Conservation (phyloP, 2,329 filamentous ascomycete species). For the Cercospora sesami region DNA sequence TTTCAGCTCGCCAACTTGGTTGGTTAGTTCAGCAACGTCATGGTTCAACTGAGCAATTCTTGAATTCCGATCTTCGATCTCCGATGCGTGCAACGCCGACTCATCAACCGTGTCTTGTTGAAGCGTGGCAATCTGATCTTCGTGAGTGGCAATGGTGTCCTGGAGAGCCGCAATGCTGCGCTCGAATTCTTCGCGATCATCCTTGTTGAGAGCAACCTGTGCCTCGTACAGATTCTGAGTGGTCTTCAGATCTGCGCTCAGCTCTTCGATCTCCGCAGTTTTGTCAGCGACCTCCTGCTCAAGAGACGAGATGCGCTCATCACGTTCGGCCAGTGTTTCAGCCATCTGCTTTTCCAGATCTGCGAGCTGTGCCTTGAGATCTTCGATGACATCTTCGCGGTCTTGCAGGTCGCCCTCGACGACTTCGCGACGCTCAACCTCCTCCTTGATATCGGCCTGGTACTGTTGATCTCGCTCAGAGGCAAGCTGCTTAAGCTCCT, state of each 20-base stretch:
- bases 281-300: conserved; percentile 31
- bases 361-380: conserved; percentile 41
- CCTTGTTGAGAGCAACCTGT: conserved; percentile 19
- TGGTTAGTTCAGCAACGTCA: conserved; percentile 25
- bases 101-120: conserved; percentile 30
- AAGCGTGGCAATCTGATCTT: conserved; percentile 31
- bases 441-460: conserved; percentile 42
- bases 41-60: conserved; percentile 37
- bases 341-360: conserved; percentile 36
- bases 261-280: conserved; percentile 31
- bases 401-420: conserved; percentile 42
- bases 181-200: conserved; percentile 32
- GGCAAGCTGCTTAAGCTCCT: conserved; percentile 41
- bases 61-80: conserved; percentile 39
- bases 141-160: conserved; percentile 29
- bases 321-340: conserved; percentile 33
- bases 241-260: conserved; percentile 31
- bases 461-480: conserved; percentile 44
- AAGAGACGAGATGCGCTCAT: conserved; percentile 35
- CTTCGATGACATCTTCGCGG: conserved; percentile 39
- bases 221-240: conserved; percentile 28
- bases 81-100: conserved; percentile 33
- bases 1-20: conserved; percentile 31
- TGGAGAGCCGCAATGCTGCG: conserved; percentile 32
- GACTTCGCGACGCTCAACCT: conserved; percentile 42